Conservation (phyloP, 192 early-diverging fungal genomes). For the Backusella australiensis region DNA sequence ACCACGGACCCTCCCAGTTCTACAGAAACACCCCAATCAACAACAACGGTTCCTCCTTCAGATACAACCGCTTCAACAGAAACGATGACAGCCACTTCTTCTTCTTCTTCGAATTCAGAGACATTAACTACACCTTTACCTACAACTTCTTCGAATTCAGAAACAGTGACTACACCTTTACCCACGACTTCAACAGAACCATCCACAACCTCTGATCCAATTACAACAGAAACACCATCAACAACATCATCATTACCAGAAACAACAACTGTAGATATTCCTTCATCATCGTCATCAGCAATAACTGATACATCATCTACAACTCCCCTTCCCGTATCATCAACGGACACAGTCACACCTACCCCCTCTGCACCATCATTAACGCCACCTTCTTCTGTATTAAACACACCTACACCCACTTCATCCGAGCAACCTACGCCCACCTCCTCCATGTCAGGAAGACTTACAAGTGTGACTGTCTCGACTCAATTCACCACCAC, state of each 20-base stretch:
- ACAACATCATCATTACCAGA: background rate
- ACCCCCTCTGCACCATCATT: background rate
- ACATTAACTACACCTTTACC: background rate
- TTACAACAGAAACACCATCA: background rate
- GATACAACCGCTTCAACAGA: background rate
- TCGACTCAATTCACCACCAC: conserved; percentile 7
- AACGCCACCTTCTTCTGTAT: background rate
- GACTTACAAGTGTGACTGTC: background rate
- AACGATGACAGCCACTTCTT: background rate
- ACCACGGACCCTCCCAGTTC: background rate
- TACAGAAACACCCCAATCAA: background rate
- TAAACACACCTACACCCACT: background rate
- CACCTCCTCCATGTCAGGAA: background rate
- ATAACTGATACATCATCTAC: background rate
- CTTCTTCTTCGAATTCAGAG: background rate
- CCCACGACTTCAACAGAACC: background rate
- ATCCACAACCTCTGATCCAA: background rate
- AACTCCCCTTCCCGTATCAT: background rate
- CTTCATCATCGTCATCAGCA: background rate
- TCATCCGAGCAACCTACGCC: background rate
- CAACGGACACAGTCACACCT: background rate
- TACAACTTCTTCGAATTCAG: background rate
- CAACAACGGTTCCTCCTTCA: background rate
- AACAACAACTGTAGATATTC: background rate
- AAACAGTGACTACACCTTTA: background rate